These are phyloP conservation scores for Boletus insuetus DNA, from an alignment of 768 basidiomycete species.

Conservation along the genomic window DNA sequence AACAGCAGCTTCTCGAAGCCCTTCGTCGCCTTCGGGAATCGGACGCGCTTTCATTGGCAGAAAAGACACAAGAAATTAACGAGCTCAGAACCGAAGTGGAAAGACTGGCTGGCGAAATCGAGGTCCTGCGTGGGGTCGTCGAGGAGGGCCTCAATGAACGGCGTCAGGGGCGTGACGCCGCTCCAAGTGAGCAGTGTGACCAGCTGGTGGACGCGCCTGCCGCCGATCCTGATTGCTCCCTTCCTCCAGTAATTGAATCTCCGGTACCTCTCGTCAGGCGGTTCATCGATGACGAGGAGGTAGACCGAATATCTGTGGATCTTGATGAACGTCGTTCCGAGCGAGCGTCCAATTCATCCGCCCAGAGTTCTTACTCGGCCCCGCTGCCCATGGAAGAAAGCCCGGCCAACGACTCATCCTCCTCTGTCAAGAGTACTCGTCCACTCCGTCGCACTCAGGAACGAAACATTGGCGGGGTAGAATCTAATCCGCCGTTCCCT, in stretches of 20 bases:
- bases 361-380: slow-evolving; percentile 12
- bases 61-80: slow-evolving; percentile 66
- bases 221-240: neutral
- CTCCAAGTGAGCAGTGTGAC: slow-evolving; percentile 4
- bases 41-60: slow-evolving; percentile 54
- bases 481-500: slow-evolving; percentile 60
- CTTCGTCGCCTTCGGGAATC: slow-evolving; percentile 61
- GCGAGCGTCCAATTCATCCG: slow-evolving; percentile 34
- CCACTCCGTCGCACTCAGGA: slow-evolving; percentile 2
- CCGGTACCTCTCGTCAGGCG: slow-evolving; percentile 20
- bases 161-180: slow-evolving; percentile 48
- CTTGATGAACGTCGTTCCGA: slow-evolving; percentile 64
- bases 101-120: slow-evolving; percentile 78
- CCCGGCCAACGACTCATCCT: neutral
- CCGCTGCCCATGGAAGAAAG: slow-evolving; percentile 1
- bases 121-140: slow-evolving; percentile 81
- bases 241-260: slow-evolving; percentile 3
- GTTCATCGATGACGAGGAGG: slow-evolving; percentile 56
- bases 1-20: slow-evolving; percentile 66
- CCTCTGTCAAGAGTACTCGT: neutral
- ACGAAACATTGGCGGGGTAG: slow-evolving; percentile 25
- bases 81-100: slow-evolving; percentile 75
- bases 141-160: slow-evolving; percentile 83
- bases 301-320: slow-evolving; percentile 63
- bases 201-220: neutral